phyloP scores from a whole-genome alignment of 306 rosid species.

The Macrotyloma uniflorum region DNA sequence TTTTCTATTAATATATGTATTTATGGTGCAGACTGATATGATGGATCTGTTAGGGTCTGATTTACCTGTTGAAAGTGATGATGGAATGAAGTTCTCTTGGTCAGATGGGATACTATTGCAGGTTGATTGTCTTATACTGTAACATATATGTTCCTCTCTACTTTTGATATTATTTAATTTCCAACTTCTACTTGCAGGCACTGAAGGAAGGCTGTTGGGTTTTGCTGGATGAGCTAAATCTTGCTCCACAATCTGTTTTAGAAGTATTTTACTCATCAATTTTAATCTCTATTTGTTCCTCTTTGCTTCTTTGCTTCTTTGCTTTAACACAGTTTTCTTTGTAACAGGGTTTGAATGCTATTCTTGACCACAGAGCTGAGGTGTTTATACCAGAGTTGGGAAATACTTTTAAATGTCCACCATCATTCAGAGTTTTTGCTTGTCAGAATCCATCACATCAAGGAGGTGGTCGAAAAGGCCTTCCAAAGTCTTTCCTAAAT shows the following conservation, averaged over 20 bases:
- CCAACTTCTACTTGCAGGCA: slow-evolving; percentile 62
- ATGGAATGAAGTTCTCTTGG: slow-evolving; percentile 90
- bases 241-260: slow-evolving; percentile 94
- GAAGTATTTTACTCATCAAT: slow-evolving; percentile 57
- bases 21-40: slow-evolving; percentile 85
- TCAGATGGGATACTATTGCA: slow-evolving; percentile 94
- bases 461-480: slow-evolving; percentile 97
- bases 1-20: neutral
- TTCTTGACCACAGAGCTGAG: slow-evolving; percentile 97
- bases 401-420: slow-evolving; percentile 77
- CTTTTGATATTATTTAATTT: slow-evolving; percentile 33
- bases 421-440: slow-evolving; percentile 90
- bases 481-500: slow-evolving; percentile 91
- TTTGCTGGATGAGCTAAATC: slow-evolving; percentile 96
- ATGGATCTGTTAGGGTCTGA: slow-evolving; percentile 96
- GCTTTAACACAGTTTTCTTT: slow-evolving; percentile 28
- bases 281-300: neutral
- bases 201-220: slow-evolving; percentile 96
- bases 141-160: slow-evolving; percentile 11
- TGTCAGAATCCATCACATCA: slow-evolving; percentile 95
- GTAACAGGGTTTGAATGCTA: slow-evolving; percentile 89
- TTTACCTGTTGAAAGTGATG: slow-evolving; percentile 88
- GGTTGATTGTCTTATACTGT: slow-evolving; percentile 50
- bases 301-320: neutral
- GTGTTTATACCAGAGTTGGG: slow-evolving; percentile 94